These are phyloP conservation scores for sweet orange (Citrus sinensis) DNA, from an alignment of 345 rosid genomes.

Conservation along the genomic window DNA sequence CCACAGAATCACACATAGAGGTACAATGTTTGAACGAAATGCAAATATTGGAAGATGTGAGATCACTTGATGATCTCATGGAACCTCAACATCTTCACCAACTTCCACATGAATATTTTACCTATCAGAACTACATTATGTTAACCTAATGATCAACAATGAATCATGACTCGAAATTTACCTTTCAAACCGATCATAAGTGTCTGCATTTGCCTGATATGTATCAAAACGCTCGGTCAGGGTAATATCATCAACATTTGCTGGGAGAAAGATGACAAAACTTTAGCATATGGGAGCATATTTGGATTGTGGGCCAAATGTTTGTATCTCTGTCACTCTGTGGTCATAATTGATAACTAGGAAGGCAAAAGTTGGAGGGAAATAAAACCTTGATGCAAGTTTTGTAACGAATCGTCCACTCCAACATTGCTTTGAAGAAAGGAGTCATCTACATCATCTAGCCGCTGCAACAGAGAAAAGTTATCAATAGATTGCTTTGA, in stretches of 20 bases:
- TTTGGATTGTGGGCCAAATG: not conserved
- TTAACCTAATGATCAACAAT: not conserved
- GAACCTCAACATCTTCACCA: not conserved
- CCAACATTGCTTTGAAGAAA: conserved; percentile 24
- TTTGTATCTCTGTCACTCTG: not conserved
- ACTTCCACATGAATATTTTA: not conserved
- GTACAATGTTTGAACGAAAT: not conserved
- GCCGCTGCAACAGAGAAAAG: conserved; percentile 40
- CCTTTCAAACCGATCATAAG: conserved; percentile 65
- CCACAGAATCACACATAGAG: not conserved
- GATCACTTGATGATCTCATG: not conserved
- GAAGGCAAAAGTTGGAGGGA: not conserved
- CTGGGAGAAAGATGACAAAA: conserved; percentile 38
- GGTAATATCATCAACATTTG: conserved; percentile 67
- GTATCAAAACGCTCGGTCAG: conserved; percentile 57
- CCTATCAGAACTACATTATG: not conserved
- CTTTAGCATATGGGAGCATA: conserved; percentile 5
- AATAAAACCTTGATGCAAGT: conserved; percentile 69
- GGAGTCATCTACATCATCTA: conserved; percentile 57
- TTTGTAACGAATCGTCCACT: conserved; percentile 41
- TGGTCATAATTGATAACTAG: not conserved
- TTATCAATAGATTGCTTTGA: not conserved
- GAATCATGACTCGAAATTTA: conserved; percentile 13
- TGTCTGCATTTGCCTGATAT: conserved; percentile 41
- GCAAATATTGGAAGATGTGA: not conserved